Conservation (phyloP, 2,329 filamentous ascomycete species). For the Aspergillus nomiae region DNA sequence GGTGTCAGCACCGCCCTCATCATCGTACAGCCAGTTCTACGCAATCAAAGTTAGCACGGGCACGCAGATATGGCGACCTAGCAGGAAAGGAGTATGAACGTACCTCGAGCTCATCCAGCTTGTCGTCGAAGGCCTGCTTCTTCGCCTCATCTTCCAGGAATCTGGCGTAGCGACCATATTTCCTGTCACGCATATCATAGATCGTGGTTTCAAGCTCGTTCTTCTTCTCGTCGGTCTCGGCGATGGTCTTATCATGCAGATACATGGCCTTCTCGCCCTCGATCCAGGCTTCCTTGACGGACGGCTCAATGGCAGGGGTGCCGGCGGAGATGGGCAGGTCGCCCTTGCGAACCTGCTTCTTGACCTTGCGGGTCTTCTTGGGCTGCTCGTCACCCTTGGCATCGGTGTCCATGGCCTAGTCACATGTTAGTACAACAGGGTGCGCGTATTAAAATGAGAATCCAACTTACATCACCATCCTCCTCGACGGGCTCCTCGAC, state of each 20-base stretch:
- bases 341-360: constrained; percentile 98
- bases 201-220: constrained; percentile 98
- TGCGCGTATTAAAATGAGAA: constrained; percentile 15
- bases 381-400: constrained; percentile 66
- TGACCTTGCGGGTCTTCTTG: constrained; percentile 89
- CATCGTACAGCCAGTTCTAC: constrained; percentile 97
- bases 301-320: constrained; percentile 75
- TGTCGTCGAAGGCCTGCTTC: constrained; percentile 58
- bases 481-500: constrained; percentile 89
- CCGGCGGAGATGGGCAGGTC: constrained; percentile 85
- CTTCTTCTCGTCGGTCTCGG: constrained; percentile 99
- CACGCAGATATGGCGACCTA: background rate
- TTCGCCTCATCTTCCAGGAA: constrained; percentile 93
- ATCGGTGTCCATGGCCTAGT: constrained; percentile 84
- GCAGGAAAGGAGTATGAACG: background rate
- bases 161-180: constrained; percentile 87
- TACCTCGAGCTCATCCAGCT: constrained; percentile 68
- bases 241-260: constrained; percentile 97
- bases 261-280: constrained; percentile 91
- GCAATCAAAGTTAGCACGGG: background rate
- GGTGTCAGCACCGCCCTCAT: constrained; percentile 76
- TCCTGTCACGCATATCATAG: constrained; percentile 94
- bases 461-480: constrained; percentile 56
- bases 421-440: constrained; percentile 5
- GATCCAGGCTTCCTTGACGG: constrained; percentile 64